Evolutionary conservation across 768 basidiomycete genomes (phyloP), one percentile per base, ranked within the genome.

Genomic region (Hebeloma cylindrosporum): DNA sequence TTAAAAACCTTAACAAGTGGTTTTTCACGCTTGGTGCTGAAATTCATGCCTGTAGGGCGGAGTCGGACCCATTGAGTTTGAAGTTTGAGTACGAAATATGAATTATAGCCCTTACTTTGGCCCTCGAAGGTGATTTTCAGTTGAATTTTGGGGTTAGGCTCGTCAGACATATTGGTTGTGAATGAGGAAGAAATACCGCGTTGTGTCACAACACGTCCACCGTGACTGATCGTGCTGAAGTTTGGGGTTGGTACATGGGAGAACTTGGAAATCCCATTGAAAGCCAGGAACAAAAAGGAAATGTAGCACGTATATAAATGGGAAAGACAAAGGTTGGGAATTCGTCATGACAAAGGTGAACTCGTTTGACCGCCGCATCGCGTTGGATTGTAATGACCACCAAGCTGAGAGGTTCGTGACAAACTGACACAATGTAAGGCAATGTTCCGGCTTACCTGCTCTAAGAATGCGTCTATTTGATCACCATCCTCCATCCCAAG

Each of bases 401-500:
- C 48, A 26, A 50, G 26, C 48, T 50, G 31, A 4, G 30, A 28
- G n/a, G 18, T 13, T 21, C 9, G 5, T 13, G 16, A 31, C 7
- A 29, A 28, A 9, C 10, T 26, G 8, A 14, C 18, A 29, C 5
- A 4, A 13, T 21, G 7, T 1, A 29, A 8, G 10, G 22, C 3
- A 17, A 11, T 7, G 21, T 9, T 23, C n/a, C n/a, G n/a, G 34
- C 36, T 23, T 44, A 78, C 80, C 69, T 84, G 82, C 48, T 74
- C 68, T 29, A 84, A 53, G 43, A 71, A 64, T 5, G 80, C 81
- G 54, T 85, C 83, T 37, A 85, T 75, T 46, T 72, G 65, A 54
- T 85, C 83, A 2, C 74, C 74, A 25, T 84, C 81, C 50, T 83
- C 82, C 75, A 85, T 79, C 0, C 60, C 70, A 10, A 72, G 50